Evolutionary conservation across 371 early-diverging fungal genomes (phyloP).

Genomic region (Syncephalastrum racemosum): DNA sequence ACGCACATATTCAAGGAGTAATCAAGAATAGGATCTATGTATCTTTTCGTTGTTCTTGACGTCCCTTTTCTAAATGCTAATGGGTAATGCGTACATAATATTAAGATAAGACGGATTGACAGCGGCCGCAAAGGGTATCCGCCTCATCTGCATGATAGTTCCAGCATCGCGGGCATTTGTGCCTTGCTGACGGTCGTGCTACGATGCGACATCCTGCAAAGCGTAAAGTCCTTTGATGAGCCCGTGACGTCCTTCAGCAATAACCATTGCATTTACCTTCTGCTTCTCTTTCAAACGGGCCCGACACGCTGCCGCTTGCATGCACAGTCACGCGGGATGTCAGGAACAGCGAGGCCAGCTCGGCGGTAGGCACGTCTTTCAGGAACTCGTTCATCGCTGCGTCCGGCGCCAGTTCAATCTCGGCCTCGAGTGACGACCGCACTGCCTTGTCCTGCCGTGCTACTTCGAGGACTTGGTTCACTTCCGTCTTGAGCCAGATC

Average conservation of each 20-base stretch:
- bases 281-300: constrained; percentile 24
- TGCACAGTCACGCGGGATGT: constrained; percentile 47
- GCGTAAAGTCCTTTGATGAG: not conserved
- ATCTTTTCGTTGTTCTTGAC: too few species aligned
- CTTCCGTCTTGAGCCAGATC: constrained; percentile 56
- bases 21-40: too few species aligned
- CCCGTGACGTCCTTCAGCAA: not conserved
- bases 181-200: constrained; percentile 20
- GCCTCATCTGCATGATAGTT: constrained; percentile 39
- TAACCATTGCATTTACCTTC: constrained; percentile 14
- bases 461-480: constrained; percentile 67
- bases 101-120: constrained; percentile 24
- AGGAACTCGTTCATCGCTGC: constrained; percentile 19
- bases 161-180: constrained; percentile 61
- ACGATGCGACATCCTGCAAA: constrained; percentile 21
- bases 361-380: constrained; percentile 31
- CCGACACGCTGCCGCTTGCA: constrained; percentile 1
- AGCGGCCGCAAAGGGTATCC: constrained; percentile 41
- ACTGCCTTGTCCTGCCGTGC: constrained; percentile 65
- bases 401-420: constrained; percentile 34
- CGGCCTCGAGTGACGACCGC: constrained; percentile 60
- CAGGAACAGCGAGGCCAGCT: constrained; percentile 51
- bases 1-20: not conserved
- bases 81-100: too few species aligned
- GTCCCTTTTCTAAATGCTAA: too few species aligned